Conservation (phyloP, 1,284 basidiomycete genomes). For the Moniliophthora roreri region DNA sequence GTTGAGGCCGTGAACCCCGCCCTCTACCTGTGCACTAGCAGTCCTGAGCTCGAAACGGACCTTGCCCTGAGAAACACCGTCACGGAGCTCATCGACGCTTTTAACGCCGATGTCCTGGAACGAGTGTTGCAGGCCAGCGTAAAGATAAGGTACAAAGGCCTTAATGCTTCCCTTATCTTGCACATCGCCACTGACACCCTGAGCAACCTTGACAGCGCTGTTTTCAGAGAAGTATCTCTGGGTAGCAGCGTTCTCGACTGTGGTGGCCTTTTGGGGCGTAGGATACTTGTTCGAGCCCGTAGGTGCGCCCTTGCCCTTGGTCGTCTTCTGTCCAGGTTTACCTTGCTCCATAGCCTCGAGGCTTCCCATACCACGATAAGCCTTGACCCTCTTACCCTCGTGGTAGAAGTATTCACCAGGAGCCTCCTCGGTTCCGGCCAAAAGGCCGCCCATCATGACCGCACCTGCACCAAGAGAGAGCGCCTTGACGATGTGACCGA, state of each 20-base stretch:
- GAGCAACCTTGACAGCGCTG: constrained; percentile 94
- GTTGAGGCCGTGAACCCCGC: constrained; percentile 92
- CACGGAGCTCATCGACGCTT: constrained; percentile 63
- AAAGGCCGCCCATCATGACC: constrained; percentile 98
- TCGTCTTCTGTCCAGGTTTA: constrained; percentile 39
- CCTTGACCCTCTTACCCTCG: constrained; percentile 97
- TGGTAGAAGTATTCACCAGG: constrained; percentile 99
- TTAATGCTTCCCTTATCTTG: constrained; percentile 96
- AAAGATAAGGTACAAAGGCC: constrained; percentile 90
- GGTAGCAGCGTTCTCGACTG: constrained; percentile 94
- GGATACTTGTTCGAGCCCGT: constrained; percentile 47
- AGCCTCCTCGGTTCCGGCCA: constrained; percentile 96
- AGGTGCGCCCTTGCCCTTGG: constrained; percentile 30
- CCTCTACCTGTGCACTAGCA: constrained; percentile 94
- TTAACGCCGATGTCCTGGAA: constrained; percentile 91
- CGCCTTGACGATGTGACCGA: constrained; percentile 98
- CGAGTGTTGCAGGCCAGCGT: constrained; percentile 93
- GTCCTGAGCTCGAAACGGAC: constrained; percentile 95
- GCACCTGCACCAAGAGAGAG: constrained; percentile 91
- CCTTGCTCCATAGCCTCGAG: constrained; percentile 96
- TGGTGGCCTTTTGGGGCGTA: constrained; percentile 42
- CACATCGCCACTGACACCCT: constrained; percentile 96
- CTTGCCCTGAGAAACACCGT: constrained; percentile 60
- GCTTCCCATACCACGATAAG: constrained; percentile 98
- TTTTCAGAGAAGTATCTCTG: constrained; percentile 97